phyloP scores from a whole-genome alignment of 805 yeast species.

The Priceomyces carsonii region DNA sequence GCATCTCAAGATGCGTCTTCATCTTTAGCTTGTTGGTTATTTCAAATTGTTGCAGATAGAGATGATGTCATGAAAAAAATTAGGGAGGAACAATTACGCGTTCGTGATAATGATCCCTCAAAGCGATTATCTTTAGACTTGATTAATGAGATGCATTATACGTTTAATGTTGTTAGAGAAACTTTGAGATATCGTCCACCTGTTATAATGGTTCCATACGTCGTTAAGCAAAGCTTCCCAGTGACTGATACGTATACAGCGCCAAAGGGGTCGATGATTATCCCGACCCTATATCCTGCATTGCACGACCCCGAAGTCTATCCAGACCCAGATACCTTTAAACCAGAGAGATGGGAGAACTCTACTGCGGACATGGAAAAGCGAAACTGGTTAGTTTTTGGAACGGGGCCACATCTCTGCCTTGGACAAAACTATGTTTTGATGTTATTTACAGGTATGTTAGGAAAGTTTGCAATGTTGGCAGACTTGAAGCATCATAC shows the following conservation, averaged over 20 bases:
- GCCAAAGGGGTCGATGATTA: slow-evolving; percentile 96
- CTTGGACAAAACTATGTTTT: slow-evolving; percentile 92
- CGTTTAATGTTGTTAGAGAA: slow-evolving; percentile 89
- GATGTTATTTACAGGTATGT: slow-evolving; percentile 83
- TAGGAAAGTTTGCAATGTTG: slow-evolving; percentile 86
- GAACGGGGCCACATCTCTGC: slow-evolving; percentile 96
- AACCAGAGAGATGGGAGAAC: slow-evolving; percentile 96
- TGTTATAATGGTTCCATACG: slow-evolving; percentile 96
- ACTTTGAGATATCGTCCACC: slow-evolving; percentile 95
- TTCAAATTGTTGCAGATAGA: slow-evolving; percentile 93
- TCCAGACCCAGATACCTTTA: slow-evolving; percentile 89
- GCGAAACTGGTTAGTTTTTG: slow-evolving; percentile 95
- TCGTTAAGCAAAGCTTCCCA: slow-evolving; percentile 84
- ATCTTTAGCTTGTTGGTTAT: slow-evolving; percentile 96
- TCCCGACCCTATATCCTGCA: slow-evolving; percentile 94
- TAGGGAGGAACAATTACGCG: slow-evolving; percentile 86
- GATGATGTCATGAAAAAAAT: slow-evolving; percentile 86
- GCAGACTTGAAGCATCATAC: slow-evolving; percentile 81
- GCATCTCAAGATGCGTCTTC: slow-evolving; percentile 99
- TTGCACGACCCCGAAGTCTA: slow-evolving; percentile 97
- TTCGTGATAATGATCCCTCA: slow-evolving; percentile 75
- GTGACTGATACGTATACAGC: slow-evolving; percentile 81
- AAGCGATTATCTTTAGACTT: slow-evolving; percentile 64
- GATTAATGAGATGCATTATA: slow-evolving; percentile 84
- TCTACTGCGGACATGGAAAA: slow-evolving; percentile 72